phyloP scores from a whole-genome alignment of 73 alveolate genomes.

The Paramecium bursaria region DNA sequence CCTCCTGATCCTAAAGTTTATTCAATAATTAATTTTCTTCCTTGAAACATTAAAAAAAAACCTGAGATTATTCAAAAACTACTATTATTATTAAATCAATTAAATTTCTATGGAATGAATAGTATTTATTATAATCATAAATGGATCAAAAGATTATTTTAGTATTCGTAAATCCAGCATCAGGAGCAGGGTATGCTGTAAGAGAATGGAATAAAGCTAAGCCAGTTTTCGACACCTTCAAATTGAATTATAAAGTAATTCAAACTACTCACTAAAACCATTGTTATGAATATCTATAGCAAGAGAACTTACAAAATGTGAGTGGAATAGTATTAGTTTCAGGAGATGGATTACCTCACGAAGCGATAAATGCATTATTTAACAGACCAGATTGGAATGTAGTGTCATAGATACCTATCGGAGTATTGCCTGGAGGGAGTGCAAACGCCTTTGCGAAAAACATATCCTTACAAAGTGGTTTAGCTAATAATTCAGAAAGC shows the following conservation, averaged over 20 bases:
- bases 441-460: conserved; percentile 70
- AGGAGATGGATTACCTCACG: conserved; percentile 72
- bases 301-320: conserved; percentile 14
- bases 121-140: conserved; percentile 37
- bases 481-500: conserved; percentile 58
- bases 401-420: conserved; percentile 37
- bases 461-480: conserved; percentile 9
- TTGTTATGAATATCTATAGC: conserved; percentile 59
- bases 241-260: conserved; percentile 46
- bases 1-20: too few species aligned
- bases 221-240: conserved; percentile 54
- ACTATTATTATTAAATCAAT: too few species aligned
- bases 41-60: too few species aligned
- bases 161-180: conserved; percentile 65
- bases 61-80: too few species aligned
- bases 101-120: not conserved
- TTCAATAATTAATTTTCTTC: too few species aligned
- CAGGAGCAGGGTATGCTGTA: conserved; percentile 68
- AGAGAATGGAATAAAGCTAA: conserved; percentile 63
- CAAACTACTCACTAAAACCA: conserved; percentile 58
- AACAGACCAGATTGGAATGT: conserved; percentile 59
- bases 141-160: conserved; percentile 1
- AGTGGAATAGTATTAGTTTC: conserved; percentile 59
- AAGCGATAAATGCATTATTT: conserved; percentile 63
- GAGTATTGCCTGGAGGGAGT: conserved; percentile 71